phyloP scores from a whole-genome alignment of 306 rosid genomes.

The Purshia tridentata region DNA sequence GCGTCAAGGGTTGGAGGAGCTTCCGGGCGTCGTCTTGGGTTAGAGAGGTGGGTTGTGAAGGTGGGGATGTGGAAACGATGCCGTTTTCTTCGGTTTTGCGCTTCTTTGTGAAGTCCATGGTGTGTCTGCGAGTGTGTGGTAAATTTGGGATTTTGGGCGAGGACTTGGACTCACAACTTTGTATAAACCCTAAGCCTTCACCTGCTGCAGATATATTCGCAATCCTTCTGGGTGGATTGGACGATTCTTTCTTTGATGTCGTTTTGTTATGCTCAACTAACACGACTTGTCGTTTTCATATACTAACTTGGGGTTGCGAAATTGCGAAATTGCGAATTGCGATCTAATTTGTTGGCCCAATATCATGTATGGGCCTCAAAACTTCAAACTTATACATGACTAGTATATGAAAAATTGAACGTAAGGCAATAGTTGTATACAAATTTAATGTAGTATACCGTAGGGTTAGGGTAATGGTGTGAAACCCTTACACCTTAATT shows the following conservation, averaged over 20 bases:
- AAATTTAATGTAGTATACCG: too few relatives aligned
- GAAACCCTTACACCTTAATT: too few relatives aligned
- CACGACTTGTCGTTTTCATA: too few relatives aligned
- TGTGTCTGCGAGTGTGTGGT: background rate
- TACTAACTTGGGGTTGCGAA: too few relatives aligned
- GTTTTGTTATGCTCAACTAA: background rate
- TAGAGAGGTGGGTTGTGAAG: constrained; percentile 27
- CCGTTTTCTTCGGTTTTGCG: constrained; percentile 66
- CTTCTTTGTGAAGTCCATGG: constrained; percentile 64
- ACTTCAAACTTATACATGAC: too few relatives aligned
- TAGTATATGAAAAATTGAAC: too few relatives aligned
- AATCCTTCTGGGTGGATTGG: background rate
- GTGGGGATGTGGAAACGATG: background rate
- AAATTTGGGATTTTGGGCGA: background rate
- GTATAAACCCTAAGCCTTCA: constrained; percentile 22
- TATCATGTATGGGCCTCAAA: too few relatives aligned
- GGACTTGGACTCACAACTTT: background rate
- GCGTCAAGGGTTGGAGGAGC: constrained; percentile 53
- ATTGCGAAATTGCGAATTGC: too few relatives aligned
- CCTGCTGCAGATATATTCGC: too few relatives aligned
- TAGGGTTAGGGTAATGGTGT: too few relatives aligned
- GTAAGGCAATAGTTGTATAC: too few relatives aligned
- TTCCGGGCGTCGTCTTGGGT: constrained; percentile 47
- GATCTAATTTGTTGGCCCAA: too few relatives aligned
- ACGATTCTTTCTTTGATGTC: background rate